Base-by-base conservation (phyloP, 371 early-diverging fungal genomes). In the Vavraia culicis region DNA sequence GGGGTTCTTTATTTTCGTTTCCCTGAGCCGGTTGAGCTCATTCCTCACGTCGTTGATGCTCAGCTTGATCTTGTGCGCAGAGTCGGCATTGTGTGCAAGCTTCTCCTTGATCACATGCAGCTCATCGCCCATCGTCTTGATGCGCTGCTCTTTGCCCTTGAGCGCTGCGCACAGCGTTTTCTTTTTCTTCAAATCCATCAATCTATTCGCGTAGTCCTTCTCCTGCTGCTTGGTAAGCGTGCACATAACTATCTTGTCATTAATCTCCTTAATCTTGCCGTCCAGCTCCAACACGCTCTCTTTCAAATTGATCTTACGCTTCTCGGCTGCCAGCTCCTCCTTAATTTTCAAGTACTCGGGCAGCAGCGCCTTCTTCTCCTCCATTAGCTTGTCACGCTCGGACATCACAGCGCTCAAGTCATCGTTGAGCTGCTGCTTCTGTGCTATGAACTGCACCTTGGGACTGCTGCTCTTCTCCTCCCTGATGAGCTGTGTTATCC, bases 191-290 rank as follows among this genome's bases (percentile, higher is more conserved):
- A 63, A 46, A 15, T 50, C 33, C 10, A 32, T 23, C 8, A 63
- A 43, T 32, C 57, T 57, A 10, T 37, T 31, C 37, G 56, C 59
- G 45, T 55, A 55, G 14, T 21, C 21, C 46, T 56, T 63, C 22
- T 62, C 62, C n/a, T 52, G 49, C 21, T 56, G 47, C 4, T 38
- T 16, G 21, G 35, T 27, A 11, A 20, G 22, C n/a, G 46, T 45
- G n/a, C 16, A 37, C 27, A 23, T 32, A 14, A 63, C 49, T 46
- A 63, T 34, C 15, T 55, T 41, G 0, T 52, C n/a, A 21, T 63
- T 48, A 27, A 63, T 45, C 20, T 59, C 49, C 39, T 49, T 54
- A 15, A 63, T 38, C 43, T 49, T 51, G 15, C 27, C 34, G 8
- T 63, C 60, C 18, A 63, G 50, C 9, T 62, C 43, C 2, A 27